These are phyloP conservation scores for Sclerotinia borealis DNA, from an alignment of 2,329 filamentous ascomycete genomes.

Conservation along the genomic window DNA sequence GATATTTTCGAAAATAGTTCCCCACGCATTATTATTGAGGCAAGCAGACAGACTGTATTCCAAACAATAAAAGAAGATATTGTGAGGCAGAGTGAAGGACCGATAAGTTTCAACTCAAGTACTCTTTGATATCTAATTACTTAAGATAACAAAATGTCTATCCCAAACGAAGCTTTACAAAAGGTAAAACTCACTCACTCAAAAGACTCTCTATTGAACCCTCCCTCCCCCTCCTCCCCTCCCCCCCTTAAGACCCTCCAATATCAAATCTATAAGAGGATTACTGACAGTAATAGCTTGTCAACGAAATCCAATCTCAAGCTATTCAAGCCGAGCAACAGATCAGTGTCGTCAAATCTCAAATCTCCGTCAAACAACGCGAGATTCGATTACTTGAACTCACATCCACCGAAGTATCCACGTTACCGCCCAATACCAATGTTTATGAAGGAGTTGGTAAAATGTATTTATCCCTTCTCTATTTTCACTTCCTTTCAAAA, in stretches of 20 bases:
- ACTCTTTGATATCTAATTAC: background rate
- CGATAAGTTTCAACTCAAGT: background rate
- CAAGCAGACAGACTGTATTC: background rate
- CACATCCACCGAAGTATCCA: conserved; percentile 76
- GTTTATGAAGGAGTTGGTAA: conserved; percentile 96
- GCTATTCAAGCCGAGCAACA: conserved; percentile 86
- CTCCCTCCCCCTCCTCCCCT: background rate
- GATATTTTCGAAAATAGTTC: background rate
- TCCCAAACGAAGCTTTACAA: conserved; percentile 87
- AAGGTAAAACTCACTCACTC: conserved; percentile 54
- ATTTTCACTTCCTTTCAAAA: background rate
- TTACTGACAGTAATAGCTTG: conserved; percentile 50
- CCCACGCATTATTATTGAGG: background rate
- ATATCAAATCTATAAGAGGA: conserved; percentile 7
- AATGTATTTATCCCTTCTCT: conserved; percentile 60
- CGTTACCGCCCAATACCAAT: conserved; percentile 66
- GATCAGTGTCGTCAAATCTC: conserved; percentile 76
- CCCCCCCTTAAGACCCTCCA: background rate
- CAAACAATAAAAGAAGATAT: background rate
- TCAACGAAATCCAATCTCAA: conserved; percentile 90
- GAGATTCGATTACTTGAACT: conserved; percentile 85
- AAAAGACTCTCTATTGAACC: background rate
- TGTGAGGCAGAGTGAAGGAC: background rate
- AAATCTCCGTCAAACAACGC: conserved; percentile 78
- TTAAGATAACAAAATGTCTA: conserved; percentile 60